These are phyloP conservation scores for Talaromyces verruculosus DNA, from an alignment of 2,329 filamentous ascomycete genomes.

Conservation along the genomic window DNA sequence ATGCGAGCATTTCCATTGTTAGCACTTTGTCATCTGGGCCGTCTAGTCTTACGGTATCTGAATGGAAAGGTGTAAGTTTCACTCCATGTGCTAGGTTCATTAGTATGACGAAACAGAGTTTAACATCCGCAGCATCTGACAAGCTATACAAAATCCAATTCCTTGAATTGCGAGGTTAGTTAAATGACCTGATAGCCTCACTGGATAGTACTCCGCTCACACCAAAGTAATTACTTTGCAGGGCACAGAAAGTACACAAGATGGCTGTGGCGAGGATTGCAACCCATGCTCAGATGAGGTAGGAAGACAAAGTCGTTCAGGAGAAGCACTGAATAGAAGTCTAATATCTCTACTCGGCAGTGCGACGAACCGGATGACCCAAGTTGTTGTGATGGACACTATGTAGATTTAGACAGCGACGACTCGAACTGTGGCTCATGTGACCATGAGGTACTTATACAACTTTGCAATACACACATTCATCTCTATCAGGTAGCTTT, in stretches of 20 bases:
- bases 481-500: too few species aligned
- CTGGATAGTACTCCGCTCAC: neutral
- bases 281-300: neutral
- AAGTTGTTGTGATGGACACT: neutral
- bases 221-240: neutral
- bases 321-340: neutral
- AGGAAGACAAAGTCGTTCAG: too few species aligned
- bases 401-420: neutral
- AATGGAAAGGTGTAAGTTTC: neutral
- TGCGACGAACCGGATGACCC: neutral
- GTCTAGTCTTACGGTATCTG: neutral
- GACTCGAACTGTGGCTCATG: neutral
- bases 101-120: neutral
- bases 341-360: neutral
- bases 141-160: neutral
- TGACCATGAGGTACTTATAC: neutral
- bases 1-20: neutral
- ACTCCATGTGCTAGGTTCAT: neutral
- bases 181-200: neutral
- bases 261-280: neutral
- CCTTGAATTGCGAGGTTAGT: neutral
- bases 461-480: too few species aligned
- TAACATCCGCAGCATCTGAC: neutral
- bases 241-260: neutral
- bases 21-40: neutral